Evolutionary conservation across 2,329 filamentous ascomycete species (phyloP), one percentile per base, ranked within the genome.

Genomic region (Knoxdaviesia capensis): DNA sequence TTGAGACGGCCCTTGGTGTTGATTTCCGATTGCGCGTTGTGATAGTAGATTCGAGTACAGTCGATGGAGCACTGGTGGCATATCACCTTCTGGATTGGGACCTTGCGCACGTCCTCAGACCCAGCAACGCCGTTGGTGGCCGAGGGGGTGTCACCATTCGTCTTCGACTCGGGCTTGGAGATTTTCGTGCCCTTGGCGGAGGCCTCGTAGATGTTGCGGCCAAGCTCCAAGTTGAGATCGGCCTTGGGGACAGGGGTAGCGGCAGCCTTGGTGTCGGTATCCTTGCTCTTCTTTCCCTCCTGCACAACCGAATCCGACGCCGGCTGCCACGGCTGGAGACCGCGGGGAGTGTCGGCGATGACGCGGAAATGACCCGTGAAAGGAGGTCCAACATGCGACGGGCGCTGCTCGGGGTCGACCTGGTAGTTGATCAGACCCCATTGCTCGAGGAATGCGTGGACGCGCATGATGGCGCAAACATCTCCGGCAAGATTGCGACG

Each of bases 401-500:
- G 90, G 45, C 90, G 75, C 50, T 90, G 87, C 56, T 94, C 88
- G 31, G 88, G 84, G 60, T 98, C 90, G 53, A 98, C 88, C 69
- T 98, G 90, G 56, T 98, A 98, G 62, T 98, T 98, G 59, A 98
- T 94, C 53, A 98, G 66, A 6, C 90, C 90, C 90, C 90, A 98
- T 58, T 96, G 88, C 63, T 98, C 90, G 34, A 98, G 69, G 63
- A 98, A 98, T 10, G 86, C 82, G 60, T 98, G 90, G 11, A 98
- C 88, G 49, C 90, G 80, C 90, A 98, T 98, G 52, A 98, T 98
- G 35, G 90, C 88, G 63, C 90, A 98, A 32, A 98, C 90, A 60
- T 98, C 90, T 49, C 90, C 90, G 28, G 90, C 90, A 54, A 98
- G 63, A 58, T 98, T 98, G 50, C 90, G 75, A 48, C 90, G 74